Percentiles rank a stretch among this genome's conserved stretches.
phyloP scores from a whole-genome alignment of 2,329 filamentous ascomycete genomes.

The Pseudogymnoascus sp. region DNA sequence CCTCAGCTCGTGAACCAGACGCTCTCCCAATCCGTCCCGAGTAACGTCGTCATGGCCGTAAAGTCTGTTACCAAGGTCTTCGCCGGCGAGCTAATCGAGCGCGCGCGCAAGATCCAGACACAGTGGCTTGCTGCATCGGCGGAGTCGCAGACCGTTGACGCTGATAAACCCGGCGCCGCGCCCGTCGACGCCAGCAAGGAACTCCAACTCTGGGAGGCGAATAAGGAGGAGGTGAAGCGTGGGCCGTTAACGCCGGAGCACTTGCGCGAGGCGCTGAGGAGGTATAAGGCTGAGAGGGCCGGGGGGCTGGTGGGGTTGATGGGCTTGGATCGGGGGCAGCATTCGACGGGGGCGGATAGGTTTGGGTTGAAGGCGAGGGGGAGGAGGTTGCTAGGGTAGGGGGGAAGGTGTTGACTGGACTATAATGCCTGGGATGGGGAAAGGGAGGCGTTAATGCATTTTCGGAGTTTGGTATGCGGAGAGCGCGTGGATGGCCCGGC shows the following conservation, averaged over 20 bases:
- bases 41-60: slow-evolving; percentile 67
- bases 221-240: slow-evolving; percentile 31
- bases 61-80: slow-evolving; percentile 70
- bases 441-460: neutral
- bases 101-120: slow-evolving; percentile 59
- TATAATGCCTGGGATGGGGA: neutral
- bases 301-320: slow-evolving; percentile 52
- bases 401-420: neutral
- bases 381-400: slow-evolving; percentile 26
- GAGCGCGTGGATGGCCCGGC: neutral
- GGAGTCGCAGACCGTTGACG: slow-evolving; percentile 49
- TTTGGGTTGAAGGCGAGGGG: slow-evolving; percentile 33
- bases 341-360: slow-evolving; percentile 50
- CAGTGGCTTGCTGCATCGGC: slow-evolving; percentile 57
- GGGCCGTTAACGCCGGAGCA: slow-evolving; percentile 66
- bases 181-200: slow-evolving; percentile 19
- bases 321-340: slow-evolving; percentile 53
- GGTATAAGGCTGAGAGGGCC: slow-evolving; percentile 56
- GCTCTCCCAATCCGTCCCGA: slow-evolving; percentile 68
- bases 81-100: slow-evolving; percentile 66
- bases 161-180: slow-evolving; percentile 34
- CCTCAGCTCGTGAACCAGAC: slow-evolving; percentile 61
- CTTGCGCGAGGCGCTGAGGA: slow-evolving; percentile 61
- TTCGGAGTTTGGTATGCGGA: neutral
- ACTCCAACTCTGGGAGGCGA: slow-evolving; percentile 24